These are phyloP conservation scores for Lathyrus oleraceus DNA, from an alignment of 306 rosid genomes.

Conservation along the genomic window DNA sequence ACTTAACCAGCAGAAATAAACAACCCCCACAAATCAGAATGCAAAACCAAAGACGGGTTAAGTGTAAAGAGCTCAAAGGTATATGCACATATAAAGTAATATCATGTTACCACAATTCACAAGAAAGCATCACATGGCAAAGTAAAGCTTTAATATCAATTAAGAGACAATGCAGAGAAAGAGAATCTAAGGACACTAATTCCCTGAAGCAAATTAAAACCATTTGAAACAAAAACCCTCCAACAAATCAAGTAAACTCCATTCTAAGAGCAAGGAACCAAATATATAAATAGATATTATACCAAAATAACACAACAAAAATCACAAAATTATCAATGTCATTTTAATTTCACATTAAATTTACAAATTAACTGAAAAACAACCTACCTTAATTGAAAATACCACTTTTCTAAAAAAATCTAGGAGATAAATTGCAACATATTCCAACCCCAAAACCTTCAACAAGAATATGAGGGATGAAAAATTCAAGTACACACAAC, in stretches of 20 bases:
- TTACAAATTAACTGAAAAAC: background rate
- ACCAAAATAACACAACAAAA: constrained; percentile 19
- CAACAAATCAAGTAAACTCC: constrained; percentile 35
- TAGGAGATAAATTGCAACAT: background rate
- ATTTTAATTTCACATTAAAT: background rate
- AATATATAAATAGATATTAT: constrained; percentile 12
- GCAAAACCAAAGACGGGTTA: constrained; percentile 31
- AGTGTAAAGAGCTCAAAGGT: constrained; percentile 36
- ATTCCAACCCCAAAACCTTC: constrained; percentile 17
- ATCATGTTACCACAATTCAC: constrained; percentile 50
- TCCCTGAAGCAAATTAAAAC: constrained; percentile 57
- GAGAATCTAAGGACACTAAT: constrained; percentile 52
- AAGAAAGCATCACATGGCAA: constrained; percentile 77
- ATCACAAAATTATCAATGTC: background rate
- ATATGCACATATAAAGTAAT: constrained; percentile 36
- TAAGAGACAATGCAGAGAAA: constrained; percentile 36
- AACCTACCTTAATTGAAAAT: background rate
- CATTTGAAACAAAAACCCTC: constrained; percentile 40
- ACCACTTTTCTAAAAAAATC: background rate
- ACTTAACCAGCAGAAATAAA: constrained; percentile 28
- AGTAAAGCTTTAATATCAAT: constrained; percentile 39
- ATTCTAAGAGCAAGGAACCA: constrained; percentile 35
- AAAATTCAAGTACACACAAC: constrained; percentile 16
- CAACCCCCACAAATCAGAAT: constrained; percentile 28
- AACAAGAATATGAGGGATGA: background rate